Conservation (phyloP, 2,329 filamentous ascomycete genomes). For the Penicillium fuscoglaucum region DNA sequence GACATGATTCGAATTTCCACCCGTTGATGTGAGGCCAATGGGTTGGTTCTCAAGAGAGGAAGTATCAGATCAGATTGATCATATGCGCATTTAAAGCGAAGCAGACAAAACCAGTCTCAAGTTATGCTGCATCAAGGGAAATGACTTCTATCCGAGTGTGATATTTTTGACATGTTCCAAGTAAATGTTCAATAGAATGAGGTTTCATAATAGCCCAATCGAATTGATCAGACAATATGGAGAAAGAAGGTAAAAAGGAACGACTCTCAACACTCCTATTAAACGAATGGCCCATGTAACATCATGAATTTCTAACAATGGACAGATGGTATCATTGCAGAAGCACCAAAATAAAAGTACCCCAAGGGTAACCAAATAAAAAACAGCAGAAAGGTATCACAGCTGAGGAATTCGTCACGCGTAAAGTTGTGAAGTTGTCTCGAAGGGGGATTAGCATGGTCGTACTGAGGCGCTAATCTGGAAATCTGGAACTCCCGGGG, state of each 20-base stretch:
- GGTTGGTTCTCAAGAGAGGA: background rate
- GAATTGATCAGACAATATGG: background rate
- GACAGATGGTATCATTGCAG: constrained; percentile 30
- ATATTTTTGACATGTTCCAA: background rate
- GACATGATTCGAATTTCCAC: background rate
- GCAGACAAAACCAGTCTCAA: background rate
- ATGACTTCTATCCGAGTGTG: background rate
- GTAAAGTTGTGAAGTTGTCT: constrained; percentile 13
- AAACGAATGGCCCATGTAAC: constrained; percentile 28
- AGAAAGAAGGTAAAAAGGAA: background rate
- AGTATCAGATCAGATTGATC: background rate
- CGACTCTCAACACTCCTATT: constrained; percentile 2
- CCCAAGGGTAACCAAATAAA: background rate
- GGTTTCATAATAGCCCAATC: background rate
- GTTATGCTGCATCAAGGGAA: background rate
- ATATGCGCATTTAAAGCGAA: background rate
- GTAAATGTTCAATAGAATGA: background rate
- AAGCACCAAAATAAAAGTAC: constrained; percentile 7
- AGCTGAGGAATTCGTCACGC: constrained; percentile 22
- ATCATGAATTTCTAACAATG: constrained; percentile 28
- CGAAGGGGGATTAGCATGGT: background rate
- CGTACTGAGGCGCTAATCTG: constrained; percentile 8
- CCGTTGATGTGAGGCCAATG: background rate
- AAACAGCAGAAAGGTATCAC: constrained; percentile 22
- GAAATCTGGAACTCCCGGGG: constrained; percentile 8